Conservation (phyloP, 2,329 filamentous ascomycete genomes). For the Calonectria pauciramosa region DNA sequence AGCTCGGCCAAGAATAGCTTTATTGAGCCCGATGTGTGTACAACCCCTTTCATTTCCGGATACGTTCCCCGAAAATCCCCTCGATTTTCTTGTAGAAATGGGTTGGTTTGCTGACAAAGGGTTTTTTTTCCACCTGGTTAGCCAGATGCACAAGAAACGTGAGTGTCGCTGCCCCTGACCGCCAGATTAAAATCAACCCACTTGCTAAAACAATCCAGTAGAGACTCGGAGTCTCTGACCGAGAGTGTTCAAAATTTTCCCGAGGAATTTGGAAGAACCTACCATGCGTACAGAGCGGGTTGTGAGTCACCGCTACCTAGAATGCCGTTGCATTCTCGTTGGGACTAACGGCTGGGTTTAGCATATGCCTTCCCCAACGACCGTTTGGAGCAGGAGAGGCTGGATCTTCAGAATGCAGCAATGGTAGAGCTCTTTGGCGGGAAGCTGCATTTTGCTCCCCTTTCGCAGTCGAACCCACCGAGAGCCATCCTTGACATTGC, state of each 20-base stretch:
- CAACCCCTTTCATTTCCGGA: background rate
- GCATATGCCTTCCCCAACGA: conserved; percentile 64
- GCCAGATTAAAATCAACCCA: conserved; percentile 26
- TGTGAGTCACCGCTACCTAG: conserved; percentile 52
- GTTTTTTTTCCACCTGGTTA: conserved; percentile 20
- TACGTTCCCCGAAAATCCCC: background rate
- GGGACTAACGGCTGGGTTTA: conserved; percentile 37
- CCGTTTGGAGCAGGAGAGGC: conserved; percentile 55
- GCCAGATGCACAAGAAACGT: conserved; percentile 42
- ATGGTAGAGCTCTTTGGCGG: conserved; percentile 55
- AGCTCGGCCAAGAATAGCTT: conserved; percentile 47
- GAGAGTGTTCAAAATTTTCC: conserved; percentile 59
- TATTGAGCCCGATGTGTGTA: conserved; percentile 52
- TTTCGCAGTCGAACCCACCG: conserved; percentile 53
- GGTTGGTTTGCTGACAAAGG: conserved; percentile 35
- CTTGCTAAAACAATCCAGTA: conserved; percentile 23
- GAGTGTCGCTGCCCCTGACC: conserved; percentile 24
- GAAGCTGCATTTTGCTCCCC: conserved; percentile 59
- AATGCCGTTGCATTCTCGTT: background rate
- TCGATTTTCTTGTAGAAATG: background rate
- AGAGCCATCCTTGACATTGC: conserved; percentile 58
- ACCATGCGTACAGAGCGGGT: conserved; percentile 62
- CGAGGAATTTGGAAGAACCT: conserved; percentile 60
- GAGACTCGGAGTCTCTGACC: conserved; percentile 54
- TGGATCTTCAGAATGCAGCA: conserved; percentile 55